Evolutionary conservation across 371 early-diverging fungal species (phyloP), one percentile per base, ranked within the genome.

Genomic region (Apophysomyces trapeziformis): DNA sequence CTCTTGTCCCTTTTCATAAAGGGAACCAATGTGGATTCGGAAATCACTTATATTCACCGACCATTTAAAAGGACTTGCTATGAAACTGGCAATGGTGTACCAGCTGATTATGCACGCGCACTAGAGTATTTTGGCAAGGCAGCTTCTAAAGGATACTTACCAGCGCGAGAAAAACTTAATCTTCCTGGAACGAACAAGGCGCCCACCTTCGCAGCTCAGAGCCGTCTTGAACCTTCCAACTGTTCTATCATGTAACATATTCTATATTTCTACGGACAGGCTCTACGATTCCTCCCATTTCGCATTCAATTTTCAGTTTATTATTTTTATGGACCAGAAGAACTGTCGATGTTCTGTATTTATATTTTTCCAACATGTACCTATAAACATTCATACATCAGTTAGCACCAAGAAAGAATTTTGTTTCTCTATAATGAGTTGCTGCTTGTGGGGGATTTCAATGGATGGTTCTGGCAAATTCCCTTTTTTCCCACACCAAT

Each of bases 41-140:
- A 2, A 41, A 13, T 47, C 7, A 47, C 32, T 44, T 59, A 18
- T 18, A 18, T 45, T 13, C 3, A 13, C 58, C 11, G 60, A 8
- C 9, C 21, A 5, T 41, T 21, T 21, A 4, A 45, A 43, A 73
- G 70, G 9, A 64, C 63, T 1, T 73, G 62, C 64, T 73, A 67
- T 39, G 70, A 72, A 65, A 63, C 60, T 44, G 76, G 76, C 1
- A 63, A 68, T 36, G 76, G 76, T 7, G 61, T 67, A 7, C 35
- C 6, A 26, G 39, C 60, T 13, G 72, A 76, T 58, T 70, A 72
- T 47, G 68, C 68, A 21, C 69, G 72, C 2, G 76, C 76, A 7
- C 56, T 72, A n/a, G 68, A 76, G 46, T 72, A 67, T 36, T 76
- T 72, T 66, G 67, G 70, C 41, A 71, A 72, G 35, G 76, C 76